Evolutionary conservation across 768 basidiomycete species (phyloP).

Genomic region (Collybia sordida): DNA sequence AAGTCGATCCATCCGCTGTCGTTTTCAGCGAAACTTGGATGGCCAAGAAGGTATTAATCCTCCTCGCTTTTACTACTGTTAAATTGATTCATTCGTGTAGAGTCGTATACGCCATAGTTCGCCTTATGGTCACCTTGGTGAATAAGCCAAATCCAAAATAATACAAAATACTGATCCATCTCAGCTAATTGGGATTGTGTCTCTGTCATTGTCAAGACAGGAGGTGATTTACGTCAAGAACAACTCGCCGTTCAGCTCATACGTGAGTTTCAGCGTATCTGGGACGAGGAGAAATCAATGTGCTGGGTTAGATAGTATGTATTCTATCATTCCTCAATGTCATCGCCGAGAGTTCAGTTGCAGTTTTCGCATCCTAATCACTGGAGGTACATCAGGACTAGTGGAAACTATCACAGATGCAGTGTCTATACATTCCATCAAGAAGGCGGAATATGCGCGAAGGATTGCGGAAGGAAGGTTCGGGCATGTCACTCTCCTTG

Average conservation of each 20-base stretch:
- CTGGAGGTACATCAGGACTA: constrained; percentile 87
- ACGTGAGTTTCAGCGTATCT: constrained; percentile 89
- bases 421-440: constrained; percentile 98
- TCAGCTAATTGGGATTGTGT: constrained; percentile 84
- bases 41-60: constrained; percentile 72
- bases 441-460: constrained; percentile 96
- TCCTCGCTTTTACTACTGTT: background rate
- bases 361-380: constrained; percentile 96
- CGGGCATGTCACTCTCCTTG: constrained; percentile 85
- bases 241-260: constrained; percentile 96
- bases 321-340: constrained; percentile 2
- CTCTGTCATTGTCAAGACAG: constrained; percentile 98
- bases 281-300: constrained; percentile 88
- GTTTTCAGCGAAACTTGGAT: constrained; percentile 96
- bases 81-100: constrained; percentile 30
- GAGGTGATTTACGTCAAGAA: constrained; percentile 94
- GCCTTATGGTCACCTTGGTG: constrained; percentile 93
- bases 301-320: constrained; percentile 94
- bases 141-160: constrained; percentile 22
- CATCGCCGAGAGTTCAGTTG: background rate
- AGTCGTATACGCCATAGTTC: constrained; percentile 90
- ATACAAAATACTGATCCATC: constrained; percentile 1
- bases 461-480: constrained; percentile 77
- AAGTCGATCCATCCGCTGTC: constrained; percentile 92
- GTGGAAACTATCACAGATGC: constrained; percentile 99